Conservation (phyloP, 306 rosid species). For the Castanea sativa region DNA sequence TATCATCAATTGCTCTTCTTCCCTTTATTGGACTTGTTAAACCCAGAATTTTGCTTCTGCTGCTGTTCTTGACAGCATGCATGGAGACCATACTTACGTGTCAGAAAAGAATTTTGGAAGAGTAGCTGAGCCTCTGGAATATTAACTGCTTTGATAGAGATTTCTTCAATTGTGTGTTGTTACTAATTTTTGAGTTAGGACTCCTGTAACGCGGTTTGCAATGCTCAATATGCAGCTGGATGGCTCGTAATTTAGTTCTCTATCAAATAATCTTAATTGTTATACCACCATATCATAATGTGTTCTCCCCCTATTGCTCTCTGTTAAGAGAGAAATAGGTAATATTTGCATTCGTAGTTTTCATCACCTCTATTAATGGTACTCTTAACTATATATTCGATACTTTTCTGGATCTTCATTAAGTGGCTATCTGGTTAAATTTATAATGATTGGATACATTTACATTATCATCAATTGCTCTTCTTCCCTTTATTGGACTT, state of each 20-base stretch:
- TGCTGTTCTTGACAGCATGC: slow-evolving; percentile 17
- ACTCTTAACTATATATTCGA: background rate
- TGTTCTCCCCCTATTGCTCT: background rate
- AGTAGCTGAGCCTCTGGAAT: background rate
- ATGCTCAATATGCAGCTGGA: slow-evolving; percentile 9
- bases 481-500: background rate
- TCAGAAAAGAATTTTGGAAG: slow-evolving; percentile 4
- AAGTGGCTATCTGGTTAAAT: background rate
- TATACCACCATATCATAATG: too few species aligned
- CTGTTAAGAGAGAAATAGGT: background rate
- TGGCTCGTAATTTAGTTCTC: background rate
- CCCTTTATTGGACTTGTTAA: background rate
- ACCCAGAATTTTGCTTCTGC: slow-evolving; percentile 5
- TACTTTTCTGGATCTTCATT: background rate
- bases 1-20: background rate
- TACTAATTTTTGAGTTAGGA: slow-evolving; percentile 20
- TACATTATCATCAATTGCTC: background rate
- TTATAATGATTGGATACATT: slow-evolving; percentile 9
- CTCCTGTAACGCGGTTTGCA: slow-evolving; percentile 1
- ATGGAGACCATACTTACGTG: background rate
- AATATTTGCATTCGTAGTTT: background rate
- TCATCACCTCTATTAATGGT: background rate
- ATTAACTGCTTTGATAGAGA: background rate
- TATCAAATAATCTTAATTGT: background rate
- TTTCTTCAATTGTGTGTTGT: background rate